These are phyloP conservation scores for Collybiopsis luxurians DNA, from an alignment of 768 basidiomycete genomes.

Conservation along the genomic window DNA sequence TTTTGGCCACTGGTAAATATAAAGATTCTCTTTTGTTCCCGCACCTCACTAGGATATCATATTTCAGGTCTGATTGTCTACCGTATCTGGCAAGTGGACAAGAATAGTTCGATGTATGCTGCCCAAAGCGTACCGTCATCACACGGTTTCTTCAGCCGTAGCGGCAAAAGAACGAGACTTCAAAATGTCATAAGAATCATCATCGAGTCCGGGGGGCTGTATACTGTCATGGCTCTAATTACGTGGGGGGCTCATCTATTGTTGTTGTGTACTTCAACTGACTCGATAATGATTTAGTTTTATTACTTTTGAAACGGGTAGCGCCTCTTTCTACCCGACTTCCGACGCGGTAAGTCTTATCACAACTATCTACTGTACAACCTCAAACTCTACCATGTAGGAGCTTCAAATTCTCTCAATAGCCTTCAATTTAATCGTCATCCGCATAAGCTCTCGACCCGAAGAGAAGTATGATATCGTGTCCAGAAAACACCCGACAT, in stretches of 20 bases:
- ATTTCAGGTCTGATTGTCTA: conserved; percentile 12
- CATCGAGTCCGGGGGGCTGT: conserved; percentile 12
- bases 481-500: not conserved
- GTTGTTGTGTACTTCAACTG: no score
- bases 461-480: not conserved
- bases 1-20: conserved; percentile 11
- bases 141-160: not conserved
- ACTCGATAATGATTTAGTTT: no score
- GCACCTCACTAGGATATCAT: no score
- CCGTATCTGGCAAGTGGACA: conserved; percentile 12
- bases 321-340: conserved; percentile 8
- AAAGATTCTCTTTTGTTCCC: no score
- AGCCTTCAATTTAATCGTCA: conserved; percentile 15
- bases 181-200: conserved; percentile 14
- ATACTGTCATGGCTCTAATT: conserved; percentile 10
- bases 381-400: not conserved
- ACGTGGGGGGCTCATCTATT: no score
- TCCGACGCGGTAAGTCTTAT: not conserved
- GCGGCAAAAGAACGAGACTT: conserved; percentile 6
- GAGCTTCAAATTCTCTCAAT: conserved; percentile 11
- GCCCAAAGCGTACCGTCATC: not conserved
- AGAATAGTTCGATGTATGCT: not conserved
- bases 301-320: conserved; percentile 3
- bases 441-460: conserved; percentile 2
- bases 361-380: not conserved